A percentile compares a stretch with the other conserved stretches of the same genome.
Evolutionary conservation across 495 filamentous ascomycete species (phyloP).

Genomic region (Schizothecium vesticola): DNA sequence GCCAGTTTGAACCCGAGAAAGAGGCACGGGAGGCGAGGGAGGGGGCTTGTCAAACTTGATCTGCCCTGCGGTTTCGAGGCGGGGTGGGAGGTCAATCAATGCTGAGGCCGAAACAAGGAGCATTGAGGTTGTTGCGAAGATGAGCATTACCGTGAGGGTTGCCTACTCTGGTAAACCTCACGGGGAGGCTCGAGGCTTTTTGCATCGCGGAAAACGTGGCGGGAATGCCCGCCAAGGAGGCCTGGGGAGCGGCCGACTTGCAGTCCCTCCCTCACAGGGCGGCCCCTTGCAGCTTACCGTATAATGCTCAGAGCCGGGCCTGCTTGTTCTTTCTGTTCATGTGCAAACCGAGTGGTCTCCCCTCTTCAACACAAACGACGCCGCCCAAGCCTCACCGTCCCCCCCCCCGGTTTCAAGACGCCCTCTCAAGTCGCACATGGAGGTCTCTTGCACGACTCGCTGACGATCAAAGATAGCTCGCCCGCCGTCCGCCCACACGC

Average conservation of each 20-base stretch:
- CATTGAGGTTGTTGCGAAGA: background rate
- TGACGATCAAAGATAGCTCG: conserved; percentile 2
- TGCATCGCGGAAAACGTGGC: background rate
- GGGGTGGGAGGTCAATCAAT: too few species aligned
- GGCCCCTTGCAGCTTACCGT: background rate
- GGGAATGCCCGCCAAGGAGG: background rate
- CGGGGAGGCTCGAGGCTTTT: background rate
- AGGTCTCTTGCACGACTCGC: conserved; percentile 1
- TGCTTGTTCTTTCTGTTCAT: background rate
- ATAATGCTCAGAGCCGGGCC: background rate
- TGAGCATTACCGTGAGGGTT: background rate
- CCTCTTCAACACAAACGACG: background rate
- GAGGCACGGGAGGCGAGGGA: background rate
- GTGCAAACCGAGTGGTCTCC: background rate
- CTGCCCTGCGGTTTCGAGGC: background rate
- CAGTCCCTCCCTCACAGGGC: background rate
- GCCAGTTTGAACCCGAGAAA: background rate
- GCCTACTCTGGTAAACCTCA: background rate
- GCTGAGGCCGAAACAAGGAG: background rate
- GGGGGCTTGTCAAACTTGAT: background rate
- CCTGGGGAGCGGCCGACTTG: background rate
- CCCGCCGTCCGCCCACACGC: too few species aligned
- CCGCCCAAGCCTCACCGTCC: background rate
- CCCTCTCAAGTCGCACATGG: conserved; percentile 5
- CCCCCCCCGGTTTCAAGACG: background rate